phyloP scores from a whole-genome alignment of 371 early-diverging fungal species.

The Coemansia sp. region DNA sequence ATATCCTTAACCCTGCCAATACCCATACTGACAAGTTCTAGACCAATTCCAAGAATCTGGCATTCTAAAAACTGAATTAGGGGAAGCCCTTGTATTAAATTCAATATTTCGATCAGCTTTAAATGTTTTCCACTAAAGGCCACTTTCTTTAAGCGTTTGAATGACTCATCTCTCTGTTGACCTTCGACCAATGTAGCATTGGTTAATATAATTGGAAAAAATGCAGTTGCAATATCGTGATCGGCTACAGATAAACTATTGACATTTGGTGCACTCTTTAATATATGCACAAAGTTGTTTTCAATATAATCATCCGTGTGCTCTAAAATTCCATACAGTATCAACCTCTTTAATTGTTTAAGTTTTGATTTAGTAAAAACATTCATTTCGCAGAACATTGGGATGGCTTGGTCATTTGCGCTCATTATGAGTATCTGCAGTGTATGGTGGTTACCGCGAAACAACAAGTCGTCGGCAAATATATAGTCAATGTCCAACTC shows the following conservation, averaged over 20 bases:
- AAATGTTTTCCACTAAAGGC: not conserved
- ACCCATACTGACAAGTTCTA: not conserved
- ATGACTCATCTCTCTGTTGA: not conserved
- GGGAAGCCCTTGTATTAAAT: not conserved
- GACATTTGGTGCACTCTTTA: not conserved
- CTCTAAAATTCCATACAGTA: not conserved
- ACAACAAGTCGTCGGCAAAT: conserved; percentile 20
- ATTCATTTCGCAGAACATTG: not conserved
- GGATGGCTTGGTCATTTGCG: not conserved
- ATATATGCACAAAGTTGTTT: not conserved
- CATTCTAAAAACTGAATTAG: not conserved
- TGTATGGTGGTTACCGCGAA: conserved; percentile 4
- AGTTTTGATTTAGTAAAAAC: not conserved
- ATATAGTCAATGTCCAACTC: conserved; percentile 11
- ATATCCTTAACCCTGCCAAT: not conserved
- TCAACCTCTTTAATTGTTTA: not conserved
- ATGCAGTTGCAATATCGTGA: not conserved
- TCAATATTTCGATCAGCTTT: not conserved
- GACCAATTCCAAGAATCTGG: not conserved
- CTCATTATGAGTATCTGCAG: conserved; percentile 1
- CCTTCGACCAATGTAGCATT: not conserved
- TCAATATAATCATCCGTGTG: not conserved
- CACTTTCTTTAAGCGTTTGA: not conserved
- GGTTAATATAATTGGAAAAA: not conserved
- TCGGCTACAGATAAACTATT: not conserved